These are phyloP conservation scores for Pterula multifida DNA, from an alignment of 1,284 basidiomycete genomes.

Conservation along the genomic window DNA sequence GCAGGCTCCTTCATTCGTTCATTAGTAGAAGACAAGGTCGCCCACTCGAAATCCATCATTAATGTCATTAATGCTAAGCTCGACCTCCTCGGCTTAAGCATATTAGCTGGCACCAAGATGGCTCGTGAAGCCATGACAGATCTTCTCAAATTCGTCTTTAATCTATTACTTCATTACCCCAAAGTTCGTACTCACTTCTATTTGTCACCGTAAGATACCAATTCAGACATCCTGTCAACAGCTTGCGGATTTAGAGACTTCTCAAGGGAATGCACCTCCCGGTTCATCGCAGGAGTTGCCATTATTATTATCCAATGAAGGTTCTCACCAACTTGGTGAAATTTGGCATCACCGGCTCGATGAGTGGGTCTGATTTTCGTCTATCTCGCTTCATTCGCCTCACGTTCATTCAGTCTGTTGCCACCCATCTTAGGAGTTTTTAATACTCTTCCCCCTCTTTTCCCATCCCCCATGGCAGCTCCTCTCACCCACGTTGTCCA, in stretches of 20 bases:
- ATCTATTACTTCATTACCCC: constrained; percentile 61
- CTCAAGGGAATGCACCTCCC: not conserved
- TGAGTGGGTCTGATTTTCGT: constrained; percentile 28
- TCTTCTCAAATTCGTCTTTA: constrained; percentile 67
- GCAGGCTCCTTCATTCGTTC: constrained; percentile 33
- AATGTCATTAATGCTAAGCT: constrained; percentile 50
- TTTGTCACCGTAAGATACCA: not conserved
- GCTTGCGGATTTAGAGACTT: not conserved
- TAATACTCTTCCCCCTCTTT: constrained; percentile 43
- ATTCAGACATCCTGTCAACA: not conserved
- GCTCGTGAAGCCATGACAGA: constrained; percentile 64
- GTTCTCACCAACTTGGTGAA: constrained; percentile 39
- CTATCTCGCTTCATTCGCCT: constrained; percentile 1
- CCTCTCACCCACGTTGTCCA: constrained; percentile 70
- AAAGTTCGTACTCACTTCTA: constrained; percentile 23
- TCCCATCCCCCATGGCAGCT: constrained; percentile 45
- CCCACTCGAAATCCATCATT: constrained; percentile 37
- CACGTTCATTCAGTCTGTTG: constrained; percentile 30
- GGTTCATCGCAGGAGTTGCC: not conserved
- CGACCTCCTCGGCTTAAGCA: constrained; percentile 32
- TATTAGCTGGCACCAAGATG: constrained; percentile 39
- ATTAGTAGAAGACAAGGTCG: constrained; percentile 46
- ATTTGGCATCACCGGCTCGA: constrained; percentile 61
- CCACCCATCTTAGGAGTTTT: constrained; percentile 52
- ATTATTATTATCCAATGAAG: constrained; percentile 10